A percentile compares a stretch with the other conserved stretches of the same genome.
These are phyloP conservation scores for Oemleria cerasiformis DNA, from an alignment of 306 rosid genomes.

Conservation along the genomic window DNA sequence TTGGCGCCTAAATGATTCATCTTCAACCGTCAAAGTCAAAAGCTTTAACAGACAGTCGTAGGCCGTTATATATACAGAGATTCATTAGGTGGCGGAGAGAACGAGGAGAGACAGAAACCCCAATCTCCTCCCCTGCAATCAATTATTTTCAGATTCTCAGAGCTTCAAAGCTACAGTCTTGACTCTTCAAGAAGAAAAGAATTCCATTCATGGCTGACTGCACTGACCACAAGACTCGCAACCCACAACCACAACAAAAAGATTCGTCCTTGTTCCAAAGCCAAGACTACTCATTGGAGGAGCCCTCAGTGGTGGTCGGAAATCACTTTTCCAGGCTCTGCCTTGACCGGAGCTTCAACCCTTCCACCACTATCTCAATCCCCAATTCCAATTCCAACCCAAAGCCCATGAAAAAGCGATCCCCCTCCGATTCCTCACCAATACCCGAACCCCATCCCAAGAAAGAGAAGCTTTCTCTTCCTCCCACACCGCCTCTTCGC, in stretches of 20 bases:
- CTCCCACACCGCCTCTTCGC: constrained; percentile 10
- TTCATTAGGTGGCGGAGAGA: neutral
- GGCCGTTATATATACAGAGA: neutral
- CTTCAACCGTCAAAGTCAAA: neutral
- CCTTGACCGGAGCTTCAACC: neutral
- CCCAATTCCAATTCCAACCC: neutral
- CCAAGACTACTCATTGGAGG: neutral
- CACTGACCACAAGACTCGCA: neutral
- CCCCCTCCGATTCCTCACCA: neutral
- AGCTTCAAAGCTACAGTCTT: too few species aligned
- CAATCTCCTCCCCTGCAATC: too few species aligned
- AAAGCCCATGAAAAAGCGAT: neutral
- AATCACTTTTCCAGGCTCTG: constrained; percentile 18
- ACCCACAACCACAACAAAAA: neutral
- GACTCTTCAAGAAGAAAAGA: neutral
- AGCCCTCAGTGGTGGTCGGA: neutral
- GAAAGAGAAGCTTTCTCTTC: constrained; percentile 20
- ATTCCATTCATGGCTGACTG: neutral
- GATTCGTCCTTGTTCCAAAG: neutral
- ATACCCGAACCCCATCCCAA: constrained; percentile 12
- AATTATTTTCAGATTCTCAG: too few species aligned
- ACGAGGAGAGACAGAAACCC: neutral
- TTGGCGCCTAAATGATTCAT: neutral
- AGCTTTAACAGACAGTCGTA: neutral
- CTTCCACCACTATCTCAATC: neutral